Conservation (phyloP, 306 rosid genomes). For the Oemleria cerasiformis region DNA sequence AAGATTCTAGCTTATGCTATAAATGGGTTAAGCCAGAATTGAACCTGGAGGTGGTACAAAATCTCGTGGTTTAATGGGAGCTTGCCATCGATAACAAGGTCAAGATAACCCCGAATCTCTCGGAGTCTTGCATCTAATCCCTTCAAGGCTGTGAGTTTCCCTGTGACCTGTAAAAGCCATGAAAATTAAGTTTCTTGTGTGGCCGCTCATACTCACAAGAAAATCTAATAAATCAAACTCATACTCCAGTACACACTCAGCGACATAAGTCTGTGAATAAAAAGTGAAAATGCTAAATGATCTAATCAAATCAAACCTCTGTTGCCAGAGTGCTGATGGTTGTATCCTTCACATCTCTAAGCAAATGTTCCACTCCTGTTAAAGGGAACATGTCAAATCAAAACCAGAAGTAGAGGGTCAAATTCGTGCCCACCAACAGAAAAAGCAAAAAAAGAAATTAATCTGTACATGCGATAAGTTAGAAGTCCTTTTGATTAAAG, state of each 20-base stretch:
- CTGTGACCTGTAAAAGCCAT: constrained; percentile 44
- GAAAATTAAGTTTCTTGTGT: neutral
- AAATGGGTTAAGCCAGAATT: neutral
- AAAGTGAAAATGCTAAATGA: neutral
- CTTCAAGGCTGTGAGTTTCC: constrained; percentile 76
- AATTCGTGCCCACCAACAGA: neutral
- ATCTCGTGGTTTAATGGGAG: constrained; percentile 89
- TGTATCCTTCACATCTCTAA: constrained; percentile 66
- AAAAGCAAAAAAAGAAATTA: neutral
- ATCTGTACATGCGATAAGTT: neutral
- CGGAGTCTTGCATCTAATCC: constrained; percentile 71
- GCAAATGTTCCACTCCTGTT: constrained; percentile 57
- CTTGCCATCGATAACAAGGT: constrained; percentile 67
- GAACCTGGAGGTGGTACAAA: constrained; percentile 77
- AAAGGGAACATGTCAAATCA: neutral
- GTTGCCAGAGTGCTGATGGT: constrained; percentile 83
- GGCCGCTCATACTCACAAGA: too few species aligned
- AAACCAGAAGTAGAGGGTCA: neutral
- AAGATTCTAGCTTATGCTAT: neutral
- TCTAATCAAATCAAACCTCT: constrained; percentile 41
- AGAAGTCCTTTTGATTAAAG: neutral
- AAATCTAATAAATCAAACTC: neutral
- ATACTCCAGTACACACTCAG: neutral
- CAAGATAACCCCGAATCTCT: constrained; percentile 72
- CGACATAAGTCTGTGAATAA: too few species aligned